These are phyloP conservation scores for Saturnispora saitoi DNA, from an alignment of 805 yeast species.

Conservation along the genomic window DNA sequence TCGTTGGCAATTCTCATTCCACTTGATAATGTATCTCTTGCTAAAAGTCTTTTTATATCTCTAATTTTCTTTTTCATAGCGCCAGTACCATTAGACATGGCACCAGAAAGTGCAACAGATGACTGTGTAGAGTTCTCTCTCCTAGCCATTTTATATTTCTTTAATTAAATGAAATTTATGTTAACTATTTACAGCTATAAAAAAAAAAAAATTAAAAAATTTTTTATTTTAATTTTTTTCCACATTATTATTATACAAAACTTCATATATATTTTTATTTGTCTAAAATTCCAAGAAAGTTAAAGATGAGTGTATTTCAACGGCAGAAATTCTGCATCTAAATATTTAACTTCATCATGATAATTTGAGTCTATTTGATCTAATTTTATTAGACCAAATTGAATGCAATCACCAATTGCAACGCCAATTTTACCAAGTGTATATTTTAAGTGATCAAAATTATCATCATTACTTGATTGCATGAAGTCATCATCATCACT, in stretches of 20 bases:
- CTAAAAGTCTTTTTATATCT: slow-evolving; percentile 67
- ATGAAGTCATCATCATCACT: slow-evolving; percentile 24
- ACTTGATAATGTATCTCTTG: slow-evolving; percentile 47
- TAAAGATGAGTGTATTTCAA: background rate
- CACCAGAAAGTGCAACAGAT: slow-evolving; percentile 25
- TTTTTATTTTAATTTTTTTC: background rate
- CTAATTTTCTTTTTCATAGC: slow-evolving; percentile 79
- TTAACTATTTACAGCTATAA: background rate
- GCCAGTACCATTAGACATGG: slow-evolving; percentile 29
- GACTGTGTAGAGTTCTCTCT: slow-evolving; percentile 7
- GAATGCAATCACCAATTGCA: slow-evolving; percentile 65
- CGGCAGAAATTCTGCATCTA: slow-evolving; percentile 29
- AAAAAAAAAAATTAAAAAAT: background rate
- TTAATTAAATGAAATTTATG: background rate
- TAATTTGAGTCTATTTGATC: slow-evolving; percentile 25
- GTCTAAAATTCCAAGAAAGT: background rate
- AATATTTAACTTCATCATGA: slow-evolving; percentile 32
- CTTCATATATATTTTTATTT: background rate
- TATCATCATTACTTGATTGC: slow-evolving; percentile 37
- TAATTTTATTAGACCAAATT: slow-evolving; percentile 43
- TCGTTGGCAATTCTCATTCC: slow-evolving; percentile 42
- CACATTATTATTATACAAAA: background rate
- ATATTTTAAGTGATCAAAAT: slow-evolving; percentile 72
- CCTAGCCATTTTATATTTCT: slow-evolving; percentile 7
- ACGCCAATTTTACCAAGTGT: slow-evolving; percentile 65